These are phyloP conservation scores for Escallonia rubra DNA, from an alignment of 129 eudicot species.

Conservation along the genomic window DNA sequence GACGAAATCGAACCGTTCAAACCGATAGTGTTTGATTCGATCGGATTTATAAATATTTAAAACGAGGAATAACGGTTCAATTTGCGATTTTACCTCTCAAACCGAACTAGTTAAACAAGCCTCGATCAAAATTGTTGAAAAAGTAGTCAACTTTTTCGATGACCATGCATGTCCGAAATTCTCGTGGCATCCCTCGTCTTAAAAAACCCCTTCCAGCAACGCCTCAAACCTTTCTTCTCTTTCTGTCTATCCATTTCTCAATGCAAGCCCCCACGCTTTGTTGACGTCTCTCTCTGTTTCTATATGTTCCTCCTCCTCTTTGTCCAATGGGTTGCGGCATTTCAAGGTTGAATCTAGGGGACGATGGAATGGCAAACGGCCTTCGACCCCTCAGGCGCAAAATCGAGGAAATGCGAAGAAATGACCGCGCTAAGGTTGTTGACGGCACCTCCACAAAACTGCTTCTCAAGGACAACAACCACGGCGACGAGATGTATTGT, in stretches of 20 bases:
- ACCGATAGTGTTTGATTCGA: too few species aligned
- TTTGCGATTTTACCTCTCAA: too few species aligned
- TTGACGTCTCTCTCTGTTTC: neutral
- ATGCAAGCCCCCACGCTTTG: neutral
- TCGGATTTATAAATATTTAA: too few species aligned
- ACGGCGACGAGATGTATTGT: neutral
- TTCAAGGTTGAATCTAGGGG: conserved; percentile 23
- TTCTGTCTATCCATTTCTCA: neutral
- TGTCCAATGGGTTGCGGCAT: conserved; percentile 30
- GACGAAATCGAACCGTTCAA: too few species aligned
- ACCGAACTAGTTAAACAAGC: too few species aligned
- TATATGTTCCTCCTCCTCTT: neutral
- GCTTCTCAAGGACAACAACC: neutral
- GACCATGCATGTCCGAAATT: conserved; percentile 6
- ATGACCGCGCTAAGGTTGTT: too few species aligned
- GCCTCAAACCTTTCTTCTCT: conserved; percentile 8
- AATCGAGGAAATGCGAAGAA: too few species aligned
- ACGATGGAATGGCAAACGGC: conserved; percentile 17
- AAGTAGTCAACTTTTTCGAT: too few species aligned
- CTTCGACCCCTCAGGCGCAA: conserved; percentile 7
- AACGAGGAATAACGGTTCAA: too few species aligned
- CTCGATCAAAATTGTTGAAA: too few species aligned
- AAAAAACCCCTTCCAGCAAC: neutral
- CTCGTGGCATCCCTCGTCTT: conserved; percentile 5
- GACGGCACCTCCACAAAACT: conserved; percentile 5